These are phyloP conservation scores for Alternaria ventricosa DNA, from an alignment of 2,329 filamentous ascomycete genomes.

Conservation along the genomic window DNA sequence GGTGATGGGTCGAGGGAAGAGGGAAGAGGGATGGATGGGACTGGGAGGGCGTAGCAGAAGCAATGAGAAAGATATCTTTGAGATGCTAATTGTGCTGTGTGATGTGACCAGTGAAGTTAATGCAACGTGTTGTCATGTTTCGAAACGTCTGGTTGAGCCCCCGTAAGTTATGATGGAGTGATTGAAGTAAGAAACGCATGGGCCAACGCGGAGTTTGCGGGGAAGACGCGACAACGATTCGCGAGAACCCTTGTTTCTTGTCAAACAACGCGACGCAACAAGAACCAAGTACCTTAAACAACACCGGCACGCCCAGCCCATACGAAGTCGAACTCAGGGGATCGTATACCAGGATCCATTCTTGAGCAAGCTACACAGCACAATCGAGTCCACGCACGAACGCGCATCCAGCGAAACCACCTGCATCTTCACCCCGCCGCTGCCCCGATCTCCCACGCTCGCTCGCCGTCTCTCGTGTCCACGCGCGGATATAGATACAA, in stretches of 20 bases:
- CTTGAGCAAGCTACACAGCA: neutral
- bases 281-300: neutral
- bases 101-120: neutral
- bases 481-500: neutral
- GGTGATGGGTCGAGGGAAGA: neutral
- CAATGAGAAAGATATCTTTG: conserved; percentile 20
- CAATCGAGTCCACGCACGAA: neutral
- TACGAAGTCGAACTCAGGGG: neutral
- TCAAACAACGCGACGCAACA: neutral
- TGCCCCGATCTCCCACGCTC: neutral
- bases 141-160: neutral
- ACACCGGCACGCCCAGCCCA: neutral
- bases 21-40: neutral
- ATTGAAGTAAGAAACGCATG: neutral
- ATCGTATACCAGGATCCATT: neutral
- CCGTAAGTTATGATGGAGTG: neutral
- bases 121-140: neutral
- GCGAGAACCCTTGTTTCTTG: neutral
- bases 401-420: neutral
- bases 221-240: conserved; percentile 16
- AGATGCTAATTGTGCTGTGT: neutral
- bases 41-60: conserved; percentile 1
- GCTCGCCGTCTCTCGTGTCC: neutral
- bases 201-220: conserved; percentile 15
- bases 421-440: neutral